These are phyloP conservation scores for Aspergillus sp. DNA, from an alignment of 2,329 filamentous ascomycete genomes.

Conservation along the genomic window DNA sequence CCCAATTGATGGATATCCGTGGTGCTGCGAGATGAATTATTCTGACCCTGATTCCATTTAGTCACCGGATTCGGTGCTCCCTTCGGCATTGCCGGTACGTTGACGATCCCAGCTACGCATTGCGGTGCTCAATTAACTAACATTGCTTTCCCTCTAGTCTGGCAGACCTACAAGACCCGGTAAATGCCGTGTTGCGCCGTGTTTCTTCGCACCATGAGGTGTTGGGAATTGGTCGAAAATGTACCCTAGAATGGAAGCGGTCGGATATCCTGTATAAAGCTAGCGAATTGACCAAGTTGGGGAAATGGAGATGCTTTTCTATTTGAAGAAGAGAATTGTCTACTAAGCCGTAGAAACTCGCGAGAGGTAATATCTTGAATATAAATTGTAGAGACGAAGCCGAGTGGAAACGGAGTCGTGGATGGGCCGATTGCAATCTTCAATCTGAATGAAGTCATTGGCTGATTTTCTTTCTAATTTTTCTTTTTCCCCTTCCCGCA, in stretches of 20 bases:
- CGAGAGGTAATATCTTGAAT: neutral
- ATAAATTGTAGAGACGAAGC: constrained; percentile 6
- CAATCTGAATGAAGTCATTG: constrained; percentile 46
- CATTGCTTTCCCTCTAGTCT: constrained; percentile 49
- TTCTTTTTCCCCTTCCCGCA: no score
- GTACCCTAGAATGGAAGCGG: constrained; percentile 23
- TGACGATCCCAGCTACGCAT: neutral
- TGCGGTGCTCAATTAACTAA: constrained; percentile 16
- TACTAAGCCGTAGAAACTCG: neutral
- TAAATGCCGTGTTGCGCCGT: constrained; percentile 27
- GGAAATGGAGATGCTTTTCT: constrained; percentile 11
- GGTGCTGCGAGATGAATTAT: constrained; percentile 1
- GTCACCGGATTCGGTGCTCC: constrained; percentile 59
- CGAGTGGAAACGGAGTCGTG: constrained; percentile 2
- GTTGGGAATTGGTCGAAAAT: constrained; percentile 21
- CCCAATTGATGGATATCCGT: neutral
- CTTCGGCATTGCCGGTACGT: constrained; percentile 65
- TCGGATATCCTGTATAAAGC: constrained; percentile 41
- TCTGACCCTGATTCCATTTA: constrained; percentile 40
- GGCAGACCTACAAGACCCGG: constrained; percentile 66
- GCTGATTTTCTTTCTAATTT: constrained; percentile 29
- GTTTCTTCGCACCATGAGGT: constrained; percentile 19
- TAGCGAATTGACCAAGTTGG: constrained; percentile 33
- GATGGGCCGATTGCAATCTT: constrained; percentile 17
- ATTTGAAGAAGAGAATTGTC: neutral